Evolutionary conservation across 345 rosid species (phyloP).

Genomic region (Carallia brachiata): DNA sequence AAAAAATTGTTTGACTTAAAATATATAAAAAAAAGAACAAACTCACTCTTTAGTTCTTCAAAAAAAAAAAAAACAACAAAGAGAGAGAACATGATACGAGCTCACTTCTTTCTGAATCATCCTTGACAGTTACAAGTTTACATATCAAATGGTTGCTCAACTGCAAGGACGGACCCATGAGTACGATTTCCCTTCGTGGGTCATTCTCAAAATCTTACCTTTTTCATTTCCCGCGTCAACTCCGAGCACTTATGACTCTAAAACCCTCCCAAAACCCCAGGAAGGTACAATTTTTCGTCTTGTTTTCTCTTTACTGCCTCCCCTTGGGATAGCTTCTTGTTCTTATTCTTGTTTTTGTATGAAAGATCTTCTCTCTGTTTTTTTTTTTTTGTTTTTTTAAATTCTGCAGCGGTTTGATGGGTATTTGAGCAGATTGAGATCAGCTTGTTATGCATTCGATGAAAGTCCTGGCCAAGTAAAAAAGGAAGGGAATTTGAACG

Average conservation of each 20-base stretch:
- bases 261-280: slow-evolving; percentile 16
- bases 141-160: too few relatives aligned
- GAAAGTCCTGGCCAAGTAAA: slow-evolving; percentile 26
- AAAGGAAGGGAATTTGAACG: slow-evolving; percentile 25
- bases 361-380: not conserved
- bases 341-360: not conserved
- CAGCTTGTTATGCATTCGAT: slow-evolving; percentile 30
- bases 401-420: slow-evolving; percentile 31
- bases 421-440: slow-evolving; percentile 25
- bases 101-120: too few relatives aligned
- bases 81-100: too few relatives aligned
- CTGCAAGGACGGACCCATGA: too few relatives aligned
- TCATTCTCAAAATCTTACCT: slow-evolving; percentile 33
- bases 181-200: slow-evolving; percentile 15
- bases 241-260: slow-evolving; percentile 9
- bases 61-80: too few relatives aligned
- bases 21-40: too few relatives aligned
- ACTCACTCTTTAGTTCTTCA: too few relatives aligned
- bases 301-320: not conserved
- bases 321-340: not conserved
- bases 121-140: too few relatives aligned
- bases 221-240: slow-evolving; percentile 28
- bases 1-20: too few relatives aligned
- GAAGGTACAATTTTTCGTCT: slow-evolving; percentile 22
- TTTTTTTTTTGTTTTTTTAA: not conserved